Conservation (phyloP, 2,329 filamentous ascomycete genomes). For the Pleomassaria siparia region DNA sequence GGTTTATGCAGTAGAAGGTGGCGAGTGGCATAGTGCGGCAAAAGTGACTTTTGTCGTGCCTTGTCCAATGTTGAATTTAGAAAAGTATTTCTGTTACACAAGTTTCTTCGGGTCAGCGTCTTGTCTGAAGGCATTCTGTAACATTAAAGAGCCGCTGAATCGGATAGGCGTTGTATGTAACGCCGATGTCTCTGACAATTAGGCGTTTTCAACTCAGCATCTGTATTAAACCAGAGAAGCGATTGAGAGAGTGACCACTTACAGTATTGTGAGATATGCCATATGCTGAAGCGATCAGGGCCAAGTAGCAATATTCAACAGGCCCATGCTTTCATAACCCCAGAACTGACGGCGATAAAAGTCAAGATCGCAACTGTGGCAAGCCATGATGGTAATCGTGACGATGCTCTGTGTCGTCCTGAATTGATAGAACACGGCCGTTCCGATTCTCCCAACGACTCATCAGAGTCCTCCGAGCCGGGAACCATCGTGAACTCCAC, state of each 20-base stretch:
- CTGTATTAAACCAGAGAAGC: background rate
- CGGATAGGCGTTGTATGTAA: conserved; percentile 43
- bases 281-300: conserved; percentile 29
- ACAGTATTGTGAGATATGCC: conserved; percentile 38
- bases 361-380: conserved; percentile 14
- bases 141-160: conserved; percentile 61
- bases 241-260: conserved; percentile 6
- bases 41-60: no score
- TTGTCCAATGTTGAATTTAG: no score
- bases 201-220: conserved; percentile 25
- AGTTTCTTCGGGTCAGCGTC: conserved; percentile 50
- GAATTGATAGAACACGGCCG: conserved; percentile 12
- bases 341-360: conserved; percentile 22
- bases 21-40: no score
- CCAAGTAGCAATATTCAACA: conserved; percentile 15
- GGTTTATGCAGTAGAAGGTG: no score
- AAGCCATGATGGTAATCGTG: conserved; percentile 18
- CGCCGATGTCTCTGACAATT: conserved; percentile 42
- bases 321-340: conserved; percentile 23
- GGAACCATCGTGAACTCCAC: conserved; percentile 13
- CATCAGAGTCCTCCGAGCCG: conserved; percentile 20
- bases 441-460: conserved; percentile 19
- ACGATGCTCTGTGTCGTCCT: background rate
- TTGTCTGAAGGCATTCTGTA: conserved; percentile 56
- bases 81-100: no score